A percentile compares a stretch with the other conserved stretches of the same genome.
Evolutionary conservation across 805 yeast genomes (phyloP).

Genomic region (Wickerhamomyces chaumierensis): DNA sequence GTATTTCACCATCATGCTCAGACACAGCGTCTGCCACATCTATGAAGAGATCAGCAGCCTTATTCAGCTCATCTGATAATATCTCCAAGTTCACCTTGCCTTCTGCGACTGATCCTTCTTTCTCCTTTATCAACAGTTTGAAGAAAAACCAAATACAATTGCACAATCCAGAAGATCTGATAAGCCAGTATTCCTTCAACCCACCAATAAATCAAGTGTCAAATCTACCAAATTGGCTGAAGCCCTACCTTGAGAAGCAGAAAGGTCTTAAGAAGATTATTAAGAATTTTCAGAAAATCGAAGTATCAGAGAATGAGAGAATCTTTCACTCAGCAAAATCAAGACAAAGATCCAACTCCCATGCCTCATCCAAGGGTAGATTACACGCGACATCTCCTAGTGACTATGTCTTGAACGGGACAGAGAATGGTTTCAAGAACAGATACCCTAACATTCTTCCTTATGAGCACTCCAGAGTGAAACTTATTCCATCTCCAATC

Average conservation of each 20-base stretch:
- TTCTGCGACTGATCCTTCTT: background rate
- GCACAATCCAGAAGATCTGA: background rate
- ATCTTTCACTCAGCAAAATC: background rate
- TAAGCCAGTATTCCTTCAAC: background rate
- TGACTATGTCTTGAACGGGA: conserved; percentile 22
- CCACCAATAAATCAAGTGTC: background rate
- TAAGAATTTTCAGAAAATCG: background rate
- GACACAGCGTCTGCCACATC: too few species aligned
- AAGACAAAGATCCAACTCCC: background rate
- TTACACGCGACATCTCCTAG: background rate
- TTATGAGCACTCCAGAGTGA: conserved; percentile 43
- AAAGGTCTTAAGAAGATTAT: background rate
- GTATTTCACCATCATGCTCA: too few species aligned
- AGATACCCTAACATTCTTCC: conserved; percentile 75
- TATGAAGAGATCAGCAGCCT: too few species aligned
- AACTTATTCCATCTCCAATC: conserved; percentile 22
- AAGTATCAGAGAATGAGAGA: background rate
- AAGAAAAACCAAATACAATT: background rate
- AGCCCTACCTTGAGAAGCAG: conserved; percentile 12
- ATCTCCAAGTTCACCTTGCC: background rate
- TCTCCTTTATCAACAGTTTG: background rate
- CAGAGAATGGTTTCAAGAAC: conserved; percentile 66
- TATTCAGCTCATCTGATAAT: too few species aligned
- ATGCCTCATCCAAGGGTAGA: background rate
- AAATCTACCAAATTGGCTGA: conserved; percentile 46